Evolutionary conservation across 768 basidiomycete species (phyloP), one percentile per base, ranked within the genome.

Genomic region (Boletales sp.): DNA sequence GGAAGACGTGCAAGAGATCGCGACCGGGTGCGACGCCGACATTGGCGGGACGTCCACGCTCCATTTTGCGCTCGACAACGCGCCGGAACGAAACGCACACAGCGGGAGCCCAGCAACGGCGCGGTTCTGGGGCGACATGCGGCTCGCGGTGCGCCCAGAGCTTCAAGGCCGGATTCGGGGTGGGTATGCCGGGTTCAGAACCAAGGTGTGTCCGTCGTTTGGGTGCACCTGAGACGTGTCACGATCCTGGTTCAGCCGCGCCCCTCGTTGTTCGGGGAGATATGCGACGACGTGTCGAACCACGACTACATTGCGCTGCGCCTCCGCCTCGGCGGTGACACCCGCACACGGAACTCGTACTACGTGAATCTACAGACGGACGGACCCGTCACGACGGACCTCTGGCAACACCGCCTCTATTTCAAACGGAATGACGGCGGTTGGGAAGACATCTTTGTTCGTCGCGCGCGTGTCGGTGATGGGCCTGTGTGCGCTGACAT

Each of bases 401-500:
- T 98, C n/a, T 98, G 90, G 86, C 95, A 97, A 63, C 94, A 97
- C 58, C 80, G 90, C 31, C 74, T 98, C n/a, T 90, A 81, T 69
- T 88, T 94, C 64, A 73, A 77, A 43, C 77, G 80, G 47, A 71
- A 74, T 24, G 79, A 84, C 50, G 78, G 81, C 21, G 70, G 74
- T 5, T 94, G 92, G 92, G 87, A 93, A 64, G 84, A 91, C 59
- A 65, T 94, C 14, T 84, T 84, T 60, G 90, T 90, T 55, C 58
- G 84, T 76, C 37, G 52, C 27, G 60, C 19, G 50, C 43, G 27
- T 14, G 29, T 24, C 10, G 32, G 21, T 49, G 53, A 21, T 46
- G 34, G 45, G 27, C 14, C 18, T 45, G 58, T 48, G 52, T 3
- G 17, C 29, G 48, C 17, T 58, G 47, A 59, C 21, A 24, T 43